Evolutionary conservation across 208 protist species (phyloP).

Genomic region (Acanthamoeba castellanii): DNA sequence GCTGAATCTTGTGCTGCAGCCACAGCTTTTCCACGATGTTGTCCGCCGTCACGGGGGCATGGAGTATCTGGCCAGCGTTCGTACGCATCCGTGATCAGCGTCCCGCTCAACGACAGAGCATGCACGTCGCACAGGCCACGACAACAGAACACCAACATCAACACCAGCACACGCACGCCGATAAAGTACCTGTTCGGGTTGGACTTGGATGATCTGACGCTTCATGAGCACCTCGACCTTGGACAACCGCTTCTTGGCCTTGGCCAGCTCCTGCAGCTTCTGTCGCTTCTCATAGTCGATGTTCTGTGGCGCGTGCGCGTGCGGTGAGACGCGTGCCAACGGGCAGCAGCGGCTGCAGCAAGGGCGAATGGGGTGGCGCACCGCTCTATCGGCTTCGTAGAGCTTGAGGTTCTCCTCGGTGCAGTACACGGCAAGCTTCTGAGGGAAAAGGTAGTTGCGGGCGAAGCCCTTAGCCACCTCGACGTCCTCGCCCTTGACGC

Average conservation of each 20-base stretch:
- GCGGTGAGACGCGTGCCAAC: neutral
- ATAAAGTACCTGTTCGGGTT: neutral
- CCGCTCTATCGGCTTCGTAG: constrained; percentile 2
- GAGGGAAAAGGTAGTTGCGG: constrained; percentile 36
- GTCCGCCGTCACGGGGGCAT: constrained; percentile 28
- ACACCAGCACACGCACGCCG: neutral
- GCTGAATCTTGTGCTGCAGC: constrained; percentile 58
- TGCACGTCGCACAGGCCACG: too few relatives aligned
- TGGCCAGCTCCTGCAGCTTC: neutral
- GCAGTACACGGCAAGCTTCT: constrained; percentile 34
- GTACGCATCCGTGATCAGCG: neutral
- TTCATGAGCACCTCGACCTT: constrained; percentile 29
- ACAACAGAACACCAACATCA: neutral
- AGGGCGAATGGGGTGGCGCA: neutral
- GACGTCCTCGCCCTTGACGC: constrained; percentile 54
- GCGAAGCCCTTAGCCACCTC: constrained; percentile 50
- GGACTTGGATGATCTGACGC: neutral
- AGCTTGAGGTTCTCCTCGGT: constrained; percentile 46
- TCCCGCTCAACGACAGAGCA: neutral
- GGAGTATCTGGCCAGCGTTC: neutral
- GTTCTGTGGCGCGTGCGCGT: neutral
- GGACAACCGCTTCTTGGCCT: constrained; percentile 37
- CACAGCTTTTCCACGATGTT: constrained; percentile 59
- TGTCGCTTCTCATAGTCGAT: constrained; percentile 23
- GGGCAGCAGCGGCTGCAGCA: neutral